Evolutionary conservation across 352 stramenopile species (phyloP).

Genomic region (Phytophthora aleatoria): DNA sequence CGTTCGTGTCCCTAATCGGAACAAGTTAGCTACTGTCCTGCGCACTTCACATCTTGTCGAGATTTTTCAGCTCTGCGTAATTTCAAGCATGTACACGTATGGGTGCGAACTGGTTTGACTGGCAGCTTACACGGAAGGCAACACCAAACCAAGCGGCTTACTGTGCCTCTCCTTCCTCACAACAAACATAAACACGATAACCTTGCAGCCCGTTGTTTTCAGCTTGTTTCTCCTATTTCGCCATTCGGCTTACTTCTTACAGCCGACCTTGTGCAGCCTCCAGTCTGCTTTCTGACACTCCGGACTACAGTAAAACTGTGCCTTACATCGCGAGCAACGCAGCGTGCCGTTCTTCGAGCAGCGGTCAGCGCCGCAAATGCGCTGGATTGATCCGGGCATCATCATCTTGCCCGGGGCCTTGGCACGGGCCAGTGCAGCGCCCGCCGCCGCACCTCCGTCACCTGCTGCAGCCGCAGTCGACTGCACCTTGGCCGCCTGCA

Average conservation of each 20-base stretch:
- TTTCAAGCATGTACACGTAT: no score
- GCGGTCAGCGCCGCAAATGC: slow-evolving; percentile 66
- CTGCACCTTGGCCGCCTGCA: slow-evolving; percentile 68
- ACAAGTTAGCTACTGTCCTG: no score
- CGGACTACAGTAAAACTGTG: slow-evolving; percentile 85
- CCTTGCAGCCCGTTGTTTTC: neutral
- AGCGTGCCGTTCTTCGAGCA: slow-evolving; percentile 76
- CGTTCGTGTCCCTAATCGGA: no score
- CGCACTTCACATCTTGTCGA: no score
- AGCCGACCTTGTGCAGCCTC: slow-evolving; percentile 81
- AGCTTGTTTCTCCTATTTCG: neutral
- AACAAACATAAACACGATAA: neutral
- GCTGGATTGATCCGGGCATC: slow-evolving; percentile 42
- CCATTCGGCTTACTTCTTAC: slow-evolving; percentile 36
- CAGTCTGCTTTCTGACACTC: slow-evolving; percentile 86
- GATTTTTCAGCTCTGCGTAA: no score
- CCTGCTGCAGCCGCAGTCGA: slow-evolving; percentile 29
- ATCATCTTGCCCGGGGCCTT: slow-evolving; percentile 39
- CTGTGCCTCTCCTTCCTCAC: neutral
- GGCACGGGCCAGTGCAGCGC: slow-evolving; percentile 24
- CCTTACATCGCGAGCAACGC: slow-evolving; percentile 84
- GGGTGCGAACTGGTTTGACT: no score
- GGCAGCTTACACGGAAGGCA: no score
- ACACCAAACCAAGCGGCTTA: no score
- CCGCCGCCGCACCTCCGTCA: slow-evolving; percentile 33